A percentile compares a stretch with the other conserved stretches of the same genome.
phyloP scores from a whole-genome alignment of 2,329 filamentous ascomycete species.

The Trichoderma sp. region DNA sequence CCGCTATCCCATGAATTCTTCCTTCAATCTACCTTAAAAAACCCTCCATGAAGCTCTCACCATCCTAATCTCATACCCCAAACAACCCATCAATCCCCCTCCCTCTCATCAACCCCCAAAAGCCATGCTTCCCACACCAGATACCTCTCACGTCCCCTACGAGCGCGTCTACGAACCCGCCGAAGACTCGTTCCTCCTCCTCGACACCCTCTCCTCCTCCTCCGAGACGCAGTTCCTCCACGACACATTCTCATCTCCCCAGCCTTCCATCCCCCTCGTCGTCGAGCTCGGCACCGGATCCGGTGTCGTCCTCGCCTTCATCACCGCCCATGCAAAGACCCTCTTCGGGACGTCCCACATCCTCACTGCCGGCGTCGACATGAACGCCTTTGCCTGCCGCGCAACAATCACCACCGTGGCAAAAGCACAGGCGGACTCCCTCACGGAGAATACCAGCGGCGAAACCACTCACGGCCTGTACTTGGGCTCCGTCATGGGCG shows the following conservation, averaged over 20 bases:
- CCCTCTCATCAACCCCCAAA: neutral
- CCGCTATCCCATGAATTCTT: neutral
- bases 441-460: conserved; percentile 20
- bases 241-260: conserved; percentile 52
- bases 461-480: conserved; percentile 47
- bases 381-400: conserved; percentile 78
- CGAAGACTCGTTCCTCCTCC: conserved; percentile 90
- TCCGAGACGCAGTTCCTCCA: conserved; percentile 68
- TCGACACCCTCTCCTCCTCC: conserved; percentile 79
- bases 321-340: conserved; percentile 66
- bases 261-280: conserved; percentile 45
- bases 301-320: conserved; percentile 88
- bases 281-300: conserved; percentile 89
- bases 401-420: conserved; percentile 69
- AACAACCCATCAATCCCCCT: neutral
- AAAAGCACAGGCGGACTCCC: conserved; percentile 37
- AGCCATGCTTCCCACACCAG: conserved; percentile 85
- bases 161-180: conserved; percentile 89
- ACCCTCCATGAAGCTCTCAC: conserved; percentile 18
- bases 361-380: conserved; percentile 74
- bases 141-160: conserved; percentile 87
- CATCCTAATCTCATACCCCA: neutral
- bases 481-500: conserved; percentile 64
- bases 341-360: conserved; percentile 72
- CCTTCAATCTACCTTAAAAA: neutral